Percentiles rank a stretch among this genome's conserved stretches.
phyloP scores from a whole-genome alignment of 345 rosid genomes.

The Brassica nigra region DNA sequence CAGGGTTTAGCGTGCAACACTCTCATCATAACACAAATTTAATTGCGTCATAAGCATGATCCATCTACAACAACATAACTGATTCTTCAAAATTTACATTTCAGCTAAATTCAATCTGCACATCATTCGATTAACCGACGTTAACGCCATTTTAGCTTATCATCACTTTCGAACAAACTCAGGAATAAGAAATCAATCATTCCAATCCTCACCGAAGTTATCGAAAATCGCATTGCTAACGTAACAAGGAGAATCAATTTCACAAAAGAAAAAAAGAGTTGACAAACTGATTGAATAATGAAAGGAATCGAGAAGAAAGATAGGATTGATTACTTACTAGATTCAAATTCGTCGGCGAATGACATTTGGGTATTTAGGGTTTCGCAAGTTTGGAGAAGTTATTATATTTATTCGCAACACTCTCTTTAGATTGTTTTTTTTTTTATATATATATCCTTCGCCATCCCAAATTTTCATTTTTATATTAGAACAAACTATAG shows the following conservation, averaged over 20 bases:
- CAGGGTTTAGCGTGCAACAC: too few species aligned
- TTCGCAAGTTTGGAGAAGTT: not conserved
- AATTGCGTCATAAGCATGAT: not conserved
- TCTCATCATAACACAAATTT: not conserved
- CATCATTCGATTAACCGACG: not conserved
- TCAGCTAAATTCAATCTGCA: not conserved
- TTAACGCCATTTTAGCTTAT: not conserved
- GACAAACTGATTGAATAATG: not conserved
- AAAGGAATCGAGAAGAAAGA: conserved; percentile 12
- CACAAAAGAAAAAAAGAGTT: not conserved
- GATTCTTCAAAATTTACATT: not conserved
- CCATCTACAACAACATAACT: not conserved
- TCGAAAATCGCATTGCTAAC: not conserved
- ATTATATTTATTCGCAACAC: not conserved
- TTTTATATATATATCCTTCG: too few species aligned
- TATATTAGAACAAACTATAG: not conserved
- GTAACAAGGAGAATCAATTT: not conserved
- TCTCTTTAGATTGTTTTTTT: not conserved
- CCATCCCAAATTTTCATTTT: not conserved
- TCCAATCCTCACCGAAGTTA: not conserved
- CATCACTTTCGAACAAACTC: not conserved
- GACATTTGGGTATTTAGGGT: conserved; percentile 41
- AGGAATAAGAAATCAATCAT: not conserved
- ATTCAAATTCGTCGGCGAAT: conserved; percentile 43
- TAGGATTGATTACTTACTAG: conserved; percentile 33